These are phyloP conservation scores for Penicillium vulpinum DNA, from an alignment of 2,329 filamentous ascomycete species.

Conservation along the genomic window DNA sequence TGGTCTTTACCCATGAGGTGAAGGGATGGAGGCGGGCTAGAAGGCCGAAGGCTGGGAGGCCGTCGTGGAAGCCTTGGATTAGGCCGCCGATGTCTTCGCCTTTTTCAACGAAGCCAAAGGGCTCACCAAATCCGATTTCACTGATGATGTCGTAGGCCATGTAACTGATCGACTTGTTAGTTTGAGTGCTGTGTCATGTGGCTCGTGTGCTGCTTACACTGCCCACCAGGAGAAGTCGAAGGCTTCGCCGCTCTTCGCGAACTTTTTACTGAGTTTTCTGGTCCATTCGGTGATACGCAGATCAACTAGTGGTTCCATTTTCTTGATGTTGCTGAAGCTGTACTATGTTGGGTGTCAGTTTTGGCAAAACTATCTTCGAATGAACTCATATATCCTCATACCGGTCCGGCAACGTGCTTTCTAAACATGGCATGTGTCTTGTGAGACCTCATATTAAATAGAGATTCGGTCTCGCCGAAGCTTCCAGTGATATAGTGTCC, in stretches of 20 bases:
- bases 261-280: slow-evolving; percentile 48
- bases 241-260: slow-evolving; percentile 45
- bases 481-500: slow-evolving; percentile 60
- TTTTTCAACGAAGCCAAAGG: slow-evolving; percentile 57
- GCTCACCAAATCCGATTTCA: slow-evolving; percentile 57
- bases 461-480: slow-evolving; percentile 56
- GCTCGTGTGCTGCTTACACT: slow-evolving; percentile 35
- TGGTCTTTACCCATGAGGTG: slow-evolving; percentile 57
- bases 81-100: slow-evolving; percentile 55
- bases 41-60: slow-evolving; percentile 53
- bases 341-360: slow-evolving; percentile 38
- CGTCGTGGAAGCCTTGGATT: slow-evolving; percentile 57
- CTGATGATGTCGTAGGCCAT: slow-evolving; percentile 61
- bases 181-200: not conserved
- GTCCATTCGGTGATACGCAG: slow-evolving; percentile 54
- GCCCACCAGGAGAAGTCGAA: slow-evolving; percentile 61
- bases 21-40: slow-evolving; percentile 56
- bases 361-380: not conserved
- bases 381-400: slow-evolving; percentile 18
- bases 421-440: slow-evolving; percentile 54
- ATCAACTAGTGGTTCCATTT: slow-evolving; percentile 60
- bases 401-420: slow-evolving; percentile 55
- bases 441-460: slow-evolving; percentile 60
- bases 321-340: slow-evolving; percentile 58
- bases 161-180: slow-evolving; percentile 33